A percentile compares a stretch with the other conserved stretches of the same genome.
Evolutionary conservation across 2,329 filamentous ascomycete genomes (phyloP).

Genomic region (Ophiocordyceps camponoti-leonardi): DNA sequence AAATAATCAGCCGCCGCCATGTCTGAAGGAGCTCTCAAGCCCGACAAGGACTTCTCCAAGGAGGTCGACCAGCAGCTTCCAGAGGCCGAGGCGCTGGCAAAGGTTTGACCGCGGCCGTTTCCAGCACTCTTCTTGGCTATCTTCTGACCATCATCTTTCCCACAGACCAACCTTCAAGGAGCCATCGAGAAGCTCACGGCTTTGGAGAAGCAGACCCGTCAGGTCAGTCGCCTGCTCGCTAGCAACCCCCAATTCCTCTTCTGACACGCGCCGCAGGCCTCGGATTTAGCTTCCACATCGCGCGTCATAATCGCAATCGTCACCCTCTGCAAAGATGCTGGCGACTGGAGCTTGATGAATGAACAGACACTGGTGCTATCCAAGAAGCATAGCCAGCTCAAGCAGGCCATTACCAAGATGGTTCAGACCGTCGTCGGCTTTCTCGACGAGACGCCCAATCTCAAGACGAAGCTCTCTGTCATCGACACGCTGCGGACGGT

Average conservation of each 20-base stretch:
- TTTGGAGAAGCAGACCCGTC: conserved; percentile 93
- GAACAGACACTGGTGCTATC: conserved; percentile 91
- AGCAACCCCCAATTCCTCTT: background rate
- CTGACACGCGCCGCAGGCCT: conserved; percentile 42
- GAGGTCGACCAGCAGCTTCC: conserved; percentile 85
- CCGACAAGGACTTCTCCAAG: conserved; percentile 97
- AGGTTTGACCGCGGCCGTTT: conserved; percentile 33
- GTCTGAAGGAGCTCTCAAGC: conserved; percentile 73
- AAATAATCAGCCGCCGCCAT: conserved; percentile 26
- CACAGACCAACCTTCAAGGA: conserved; percentile 57
- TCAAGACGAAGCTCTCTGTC: conserved; percentile 78
- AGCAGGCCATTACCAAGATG: conserved; percentile 98
- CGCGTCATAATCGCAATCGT: conserved; percentile 75
- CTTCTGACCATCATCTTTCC: conserved; percentile 3
- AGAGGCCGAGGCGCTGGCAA: conserved; percentile 76
- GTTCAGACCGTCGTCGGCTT: conserved; percentile 92
- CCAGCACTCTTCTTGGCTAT: background rate
- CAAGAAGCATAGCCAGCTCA: conserved; percentile 99
- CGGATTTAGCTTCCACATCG: conserved; percentile 89
- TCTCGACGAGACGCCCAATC: conserved; percentile 65
- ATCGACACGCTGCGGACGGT: conserved; percentile 94
- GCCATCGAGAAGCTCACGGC: conserved; percentile 85
- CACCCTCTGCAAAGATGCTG: conserved; percentile 82
- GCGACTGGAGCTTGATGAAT: conserved; percentile 88
- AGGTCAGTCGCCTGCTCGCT: conserved; percentile 35